phyloP scores from a whole-genome alignment of 2,329 filamentous ascomycete genomes.

The Xenosphaeropsis pyriputrescens region DNA sequence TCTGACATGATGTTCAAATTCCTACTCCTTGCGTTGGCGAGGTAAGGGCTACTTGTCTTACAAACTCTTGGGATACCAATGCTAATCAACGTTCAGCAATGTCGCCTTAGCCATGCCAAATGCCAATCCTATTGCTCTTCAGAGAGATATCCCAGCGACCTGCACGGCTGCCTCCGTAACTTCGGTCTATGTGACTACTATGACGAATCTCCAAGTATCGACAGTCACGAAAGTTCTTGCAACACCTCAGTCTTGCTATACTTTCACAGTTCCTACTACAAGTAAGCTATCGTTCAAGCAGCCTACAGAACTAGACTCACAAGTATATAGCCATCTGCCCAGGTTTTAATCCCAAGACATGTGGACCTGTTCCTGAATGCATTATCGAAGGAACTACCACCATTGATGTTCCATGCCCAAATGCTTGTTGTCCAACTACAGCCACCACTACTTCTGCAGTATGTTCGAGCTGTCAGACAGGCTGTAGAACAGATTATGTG shows the following conservation, averaged over 20 bases:
- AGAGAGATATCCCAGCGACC: no score
- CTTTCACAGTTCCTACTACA: conserved; percentile 9
- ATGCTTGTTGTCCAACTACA: conserved; percentile 23
- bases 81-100: no score
- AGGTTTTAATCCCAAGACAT: conserved; percentile 3
- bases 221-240: conserved; percentile 5
- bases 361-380: conserved; percentile 4
- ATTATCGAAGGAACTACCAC: conserved; percentile 12
- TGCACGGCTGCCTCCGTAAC: no score
- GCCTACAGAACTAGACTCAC: no score
- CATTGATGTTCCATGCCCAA: conserved; percentile 21
- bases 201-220: no score
- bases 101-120: no score
- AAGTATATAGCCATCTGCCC: neutral
- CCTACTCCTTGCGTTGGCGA: no score
- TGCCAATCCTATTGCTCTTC: no score
- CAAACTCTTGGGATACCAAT: no score
- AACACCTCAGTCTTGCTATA: conserved; percentile 13
- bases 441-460: conserved; percentile 12
- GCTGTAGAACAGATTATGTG: conserved; percentile 12
- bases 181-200: no score
- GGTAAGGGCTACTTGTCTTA: no score
- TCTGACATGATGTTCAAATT: no score
- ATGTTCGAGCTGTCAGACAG: conserved; percentile 14
- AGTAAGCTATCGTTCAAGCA: conserved; percentile 1